phyloP scores from a whole-genome alignment of 345 rosid genomes.

The Hypericum androsaemum region DNA sequence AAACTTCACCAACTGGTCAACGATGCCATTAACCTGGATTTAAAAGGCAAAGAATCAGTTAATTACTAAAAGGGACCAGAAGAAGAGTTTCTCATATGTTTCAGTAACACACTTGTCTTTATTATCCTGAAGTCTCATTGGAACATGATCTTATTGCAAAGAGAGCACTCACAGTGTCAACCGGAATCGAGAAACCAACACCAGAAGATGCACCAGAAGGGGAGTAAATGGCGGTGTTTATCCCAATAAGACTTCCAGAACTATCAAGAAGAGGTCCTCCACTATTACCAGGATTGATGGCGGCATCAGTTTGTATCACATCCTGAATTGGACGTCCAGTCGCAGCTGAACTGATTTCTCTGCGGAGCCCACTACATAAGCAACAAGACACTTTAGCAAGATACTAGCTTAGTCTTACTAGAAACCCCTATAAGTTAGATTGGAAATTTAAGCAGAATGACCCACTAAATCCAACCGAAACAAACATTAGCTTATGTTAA shows the following conservation, averaged over 20 bases:
- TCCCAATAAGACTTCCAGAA: constrained; percentile 82
- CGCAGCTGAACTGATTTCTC: constrained; percentile 97
- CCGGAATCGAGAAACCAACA: constrained; percentile 96
- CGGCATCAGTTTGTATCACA: constrained; percentile 98
- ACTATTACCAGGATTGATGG: constrained; percentile 95
- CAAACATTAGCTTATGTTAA: too few species aligned
- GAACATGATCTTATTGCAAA: neutral
- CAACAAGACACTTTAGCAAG: constrained; percentile 12
- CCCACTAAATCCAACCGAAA: too few species aligned
- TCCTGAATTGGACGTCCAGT: constrained; percentile 98
- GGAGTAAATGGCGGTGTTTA: constrained; percentile 97
- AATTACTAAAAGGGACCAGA: too few species aligned
- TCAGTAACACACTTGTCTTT: too few species aligned
- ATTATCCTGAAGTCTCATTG: too few species aligned
- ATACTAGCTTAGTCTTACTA: too few species aligned
- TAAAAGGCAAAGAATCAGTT: too few species aligned
- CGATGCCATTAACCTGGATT: constrained; percentile 78
- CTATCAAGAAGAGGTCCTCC: constrained; percentile 98
- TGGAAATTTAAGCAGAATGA: too few species aligned
- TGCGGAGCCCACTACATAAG: constrained; percentile 63
- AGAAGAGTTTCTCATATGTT: too few species aligned
- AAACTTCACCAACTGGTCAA: constrained; percentile 78
- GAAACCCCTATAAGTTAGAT: too few species aligned
- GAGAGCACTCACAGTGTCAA: constrained; percentile 71
- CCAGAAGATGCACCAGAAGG: constrained; percentile 99